Base-by-base conservation (phyloP, 2,329 filamentous ascomycete species). In the Alternaria angustiovoidea region DNA sequence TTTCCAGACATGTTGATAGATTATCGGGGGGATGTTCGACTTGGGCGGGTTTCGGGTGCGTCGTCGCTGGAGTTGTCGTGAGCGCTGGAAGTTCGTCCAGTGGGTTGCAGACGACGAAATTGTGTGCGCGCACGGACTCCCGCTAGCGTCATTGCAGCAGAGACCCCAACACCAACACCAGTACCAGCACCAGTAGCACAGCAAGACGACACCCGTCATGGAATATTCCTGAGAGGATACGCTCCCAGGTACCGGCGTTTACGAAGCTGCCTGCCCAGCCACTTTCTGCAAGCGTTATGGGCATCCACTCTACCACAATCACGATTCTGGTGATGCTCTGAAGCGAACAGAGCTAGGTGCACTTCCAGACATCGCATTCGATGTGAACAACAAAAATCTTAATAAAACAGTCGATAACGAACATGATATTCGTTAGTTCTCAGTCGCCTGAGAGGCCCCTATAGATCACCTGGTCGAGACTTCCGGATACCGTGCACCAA, bases 1-100 rank as follows among this genome's bases (percentile, higher is more conserved):
- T 65, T 65, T 56, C 55, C 56, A 60, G 62, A 59, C 62, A 65
- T 65, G 57, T 54, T 56, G 60, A 32, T 30, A 54, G 62, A 60
- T 65, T 59, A 63, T 62, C 48, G 56, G 60, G 53, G 54, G 44
- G 54, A 60, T 48, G 32, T 60, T 54, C 56, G 52, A 42, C 55
- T 57, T 59, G 60, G 46, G 62, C 60, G 53, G 62, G 44, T 63
- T 64, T 54, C 53, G 57, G 60, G 53, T 60, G 62, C 62, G 60
- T 63, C 60, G 62, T 65, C 56, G 62, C 59, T 60, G 59, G 34
- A 60, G 51, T 57, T 57, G 58, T 60, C 57, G 53, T 39, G 53
- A 51, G 53, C 57, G 54, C 49, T 53, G 57, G 41, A 60, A 60
- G 53, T 60, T 60, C 57, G 47, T 16, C 46, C 36, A 39, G 53